Evolutionary conservation across 192 early-diverging fungal genomes (phyloP).

Genomic region (Pilobolus umbonatus): DNA sequence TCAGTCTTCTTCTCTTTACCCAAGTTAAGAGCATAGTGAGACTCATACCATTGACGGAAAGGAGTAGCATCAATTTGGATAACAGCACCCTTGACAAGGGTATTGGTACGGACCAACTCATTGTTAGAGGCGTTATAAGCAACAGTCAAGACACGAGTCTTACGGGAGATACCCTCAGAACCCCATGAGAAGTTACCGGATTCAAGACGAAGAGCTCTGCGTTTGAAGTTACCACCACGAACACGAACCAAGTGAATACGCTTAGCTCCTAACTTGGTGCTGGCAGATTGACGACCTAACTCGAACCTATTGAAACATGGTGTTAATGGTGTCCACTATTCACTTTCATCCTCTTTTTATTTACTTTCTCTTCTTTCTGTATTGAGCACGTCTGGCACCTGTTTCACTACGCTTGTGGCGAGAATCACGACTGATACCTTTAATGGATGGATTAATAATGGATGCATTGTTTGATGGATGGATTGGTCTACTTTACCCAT

Average conservation of each 20-base stretch:
- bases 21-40: conserved; percentile 88
- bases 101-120: conserved; percentile 99
- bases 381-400: conserved; percentile 98
- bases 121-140: conserved; percentile 99
- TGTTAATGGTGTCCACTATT: background rate
- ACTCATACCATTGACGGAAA: conserved; percentile 99
- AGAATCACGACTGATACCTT: conserved; percentile 99
- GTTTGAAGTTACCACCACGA: conserved; percentile 99
- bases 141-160: conserved; percentile 93
- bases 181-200: conserved; percentile 98
- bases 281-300: conserved; percentile 96
- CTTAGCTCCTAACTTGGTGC: conserved; percentile 97
- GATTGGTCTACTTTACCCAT: background rate
- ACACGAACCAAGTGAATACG: conserved; percentile 94
- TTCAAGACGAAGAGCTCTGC: conserved; percentile 96
- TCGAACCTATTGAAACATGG: conserved; percentile 62
- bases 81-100: conserved; percentile 96
- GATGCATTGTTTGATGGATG: background rate
- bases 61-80: conserved; percentile 98
- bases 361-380: conserved; percentile 99
- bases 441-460: background rate
- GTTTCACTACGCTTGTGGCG: conserved; percentile 98
- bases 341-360: background rate
- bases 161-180: conserved; percentile 90
- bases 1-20: conserved; percentile 86